Base-by-base conservation (phyloP, 768 basidiomycete genomes). In the Lentinula sp. region DNA sequence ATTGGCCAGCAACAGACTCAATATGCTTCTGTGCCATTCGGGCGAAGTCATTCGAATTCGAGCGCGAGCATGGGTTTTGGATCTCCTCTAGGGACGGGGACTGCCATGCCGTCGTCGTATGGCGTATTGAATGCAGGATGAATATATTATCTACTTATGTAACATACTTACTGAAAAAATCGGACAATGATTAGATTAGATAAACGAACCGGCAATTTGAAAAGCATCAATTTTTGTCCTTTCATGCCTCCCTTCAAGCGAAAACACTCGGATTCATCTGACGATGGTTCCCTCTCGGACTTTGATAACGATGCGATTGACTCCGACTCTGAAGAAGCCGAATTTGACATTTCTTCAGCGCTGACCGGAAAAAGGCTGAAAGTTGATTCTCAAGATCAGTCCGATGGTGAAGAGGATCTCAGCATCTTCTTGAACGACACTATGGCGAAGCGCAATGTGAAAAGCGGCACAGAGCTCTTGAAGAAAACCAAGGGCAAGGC, bases 401-500 rank as follows among this genome's bases (percentile, higher is more conserved):
- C 35, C 13, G 76, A 74, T 6, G 78, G 79, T 62, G 84, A 85
- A 50, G 83, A 86, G 5, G 85, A 82, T 1, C 78, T 93, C 46
- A 76, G 78, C 32, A 76, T 84, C 18, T 82, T 93, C 59, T 84
- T 95, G 43, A 79, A 83, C 46, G 75, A 82, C 16, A 85, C 89
- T 53, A 89, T 93, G 60, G 73, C 81, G 6, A 91, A 87, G 71
- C 76, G 88, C 42, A 82, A 93, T 68, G 72, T 88, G 9, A 91
- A 90, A 70, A 80, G 80, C 45, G 93, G 93, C 1, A 89, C 87
- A 0, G 83, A 88, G 55, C 64, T 91, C 8, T 73, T 95, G 56
- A 95, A 92, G 70, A 89, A 86, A 66, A 78, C 84, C 11, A 93
- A 90, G 67, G 86, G 84, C 8, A 89, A 89, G 70, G 74, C 76